Conservation (phyloP, 805 yeast species). For the Sugiyamaella boreocaroliniensis region DNA sequence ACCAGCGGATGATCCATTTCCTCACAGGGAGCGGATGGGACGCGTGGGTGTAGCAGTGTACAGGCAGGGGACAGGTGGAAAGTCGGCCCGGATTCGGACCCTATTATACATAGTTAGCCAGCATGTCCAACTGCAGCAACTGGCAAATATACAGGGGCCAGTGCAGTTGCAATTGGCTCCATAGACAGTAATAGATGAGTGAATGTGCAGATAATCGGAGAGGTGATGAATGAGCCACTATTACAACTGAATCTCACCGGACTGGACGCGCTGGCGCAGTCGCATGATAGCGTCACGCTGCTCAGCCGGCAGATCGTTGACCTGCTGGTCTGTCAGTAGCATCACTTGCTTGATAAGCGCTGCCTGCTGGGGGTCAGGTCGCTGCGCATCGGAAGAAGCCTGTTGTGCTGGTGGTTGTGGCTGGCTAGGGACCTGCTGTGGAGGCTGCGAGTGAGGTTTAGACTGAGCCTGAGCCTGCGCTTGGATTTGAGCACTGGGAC, state of each 20-base stretch:
- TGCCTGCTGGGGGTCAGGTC: conserved; percentile 36
- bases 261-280: conserved; percentile 22
- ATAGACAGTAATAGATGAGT: neutral
- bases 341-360: conserved; percentile 47
- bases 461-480: conserved; percentile 8
- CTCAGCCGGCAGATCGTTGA: conserved; percentile 44
- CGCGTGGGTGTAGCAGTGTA: no score
- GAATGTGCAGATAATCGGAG: neutral
- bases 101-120: no score
- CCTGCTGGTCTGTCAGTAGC: conserved; percentile 45
- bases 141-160: no score
- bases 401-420: neutral
- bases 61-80: no score
- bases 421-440: neutral
- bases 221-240: neutral
- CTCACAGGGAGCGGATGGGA: no score
- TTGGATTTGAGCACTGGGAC: neutral
- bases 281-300: conserved; percentile 38
- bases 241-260: conserved; percentile 21
- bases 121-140: no score
- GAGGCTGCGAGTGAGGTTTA: neutral
- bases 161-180: no score
- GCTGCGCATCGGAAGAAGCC: conserved; percentile 11
- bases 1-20: neutral
- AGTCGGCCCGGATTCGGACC: no score